These are phyloP conservation scores for Paraphaeosphaeria sporulosa DNA, from an alignment of 2,329 filamentous ascomycete species.

Conservation along the genomic window DNA sequence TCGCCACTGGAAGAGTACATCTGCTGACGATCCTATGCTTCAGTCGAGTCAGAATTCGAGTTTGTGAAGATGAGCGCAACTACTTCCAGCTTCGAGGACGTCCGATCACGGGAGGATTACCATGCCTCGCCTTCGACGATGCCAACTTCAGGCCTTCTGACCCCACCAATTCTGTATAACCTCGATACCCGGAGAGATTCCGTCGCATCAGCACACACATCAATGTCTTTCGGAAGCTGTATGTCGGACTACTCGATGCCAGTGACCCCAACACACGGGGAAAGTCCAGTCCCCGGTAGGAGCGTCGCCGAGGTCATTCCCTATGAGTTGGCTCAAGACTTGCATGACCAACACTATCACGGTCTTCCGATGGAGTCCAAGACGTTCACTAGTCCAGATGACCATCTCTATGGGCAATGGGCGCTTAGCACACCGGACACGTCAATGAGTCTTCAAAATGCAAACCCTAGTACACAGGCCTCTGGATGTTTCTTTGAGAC, in stretches of 20 bases:
- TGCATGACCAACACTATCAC: constrained; percentile 23
- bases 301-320: constrained; percentile 25
- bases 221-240: constrained; percentile 24
- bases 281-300: constrained; percentile 32
- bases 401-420: constrained; percentile 19
- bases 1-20: constrained; percentile 1
- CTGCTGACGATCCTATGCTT: not conserved
- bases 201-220: constrained; percentile 38
- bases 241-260: constrained; percentile 35
- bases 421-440: constrained; percentile 15
- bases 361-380: constrained; percentile 23
- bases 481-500: constrained; percentile 12
- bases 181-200: constrained; percentile 41
- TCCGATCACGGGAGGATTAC: constrained; percentile 23
- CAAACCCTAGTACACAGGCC: constrained; percentile 15
- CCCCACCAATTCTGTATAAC: constrained; percentile 35
- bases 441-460: constrained; percentile 1
- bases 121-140: constrained; percentile 28
- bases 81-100: constrained; percentile 6
- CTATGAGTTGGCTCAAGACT: constrained; percentile 26
- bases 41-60: constrained; percentile 11
- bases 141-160: constrained; percentile 32
- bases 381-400: constrained; percentile 12
- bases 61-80: constrained; percentile 11
- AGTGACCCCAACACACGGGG: constrained; percentile 35